phyloP scores from a whole-genome alignment of 352 stramenopile species.

The Globisporangium viniferum region DNA sequence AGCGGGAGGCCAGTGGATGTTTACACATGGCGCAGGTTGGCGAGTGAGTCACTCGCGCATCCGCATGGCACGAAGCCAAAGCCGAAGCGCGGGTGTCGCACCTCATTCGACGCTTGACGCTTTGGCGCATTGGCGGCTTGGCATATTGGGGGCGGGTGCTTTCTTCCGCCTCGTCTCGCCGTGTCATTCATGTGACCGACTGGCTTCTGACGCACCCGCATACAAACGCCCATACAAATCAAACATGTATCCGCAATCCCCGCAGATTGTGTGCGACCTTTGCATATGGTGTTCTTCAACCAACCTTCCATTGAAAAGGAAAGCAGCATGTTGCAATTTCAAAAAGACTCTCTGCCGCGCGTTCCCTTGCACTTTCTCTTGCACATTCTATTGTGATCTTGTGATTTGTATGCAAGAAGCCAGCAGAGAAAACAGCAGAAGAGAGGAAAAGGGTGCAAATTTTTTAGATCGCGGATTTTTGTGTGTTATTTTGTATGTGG shows the following conservation, averaged over 20 bases:
- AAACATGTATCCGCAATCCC: background rate
- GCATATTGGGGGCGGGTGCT: background rate
- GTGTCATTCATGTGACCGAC: background rate
- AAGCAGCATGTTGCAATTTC: background rate
- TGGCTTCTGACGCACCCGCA: background rate
- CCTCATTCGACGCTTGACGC: background rate
- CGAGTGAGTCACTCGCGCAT: background rate
- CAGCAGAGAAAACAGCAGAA: background rate
- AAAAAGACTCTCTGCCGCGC: constrained; percentile 1
- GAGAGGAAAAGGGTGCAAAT: constrained; percentile 1
- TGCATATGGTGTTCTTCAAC: constrained; percentile 10
- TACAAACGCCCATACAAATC: background rate
- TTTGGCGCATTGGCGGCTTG: background rate
- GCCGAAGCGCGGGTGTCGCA: background rate
- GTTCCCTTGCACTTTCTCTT: background rate
- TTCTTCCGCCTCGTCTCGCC: background rate
- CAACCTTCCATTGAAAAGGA: background rate
- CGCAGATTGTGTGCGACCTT: background rate
- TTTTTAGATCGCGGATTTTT: constrained; percentile 2
- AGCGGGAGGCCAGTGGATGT: background rate
- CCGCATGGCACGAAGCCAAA: background rate
- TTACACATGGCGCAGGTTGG: background rate
- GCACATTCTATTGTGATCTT: background rate
- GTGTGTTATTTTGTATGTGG: background rate
- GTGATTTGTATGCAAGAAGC: background rate